These are phyloP conservation scores for Trichoderma asperellum DNA, from an alignment of 2,329 filamentous ascomycete species.

Conservation along the genomic window DNA sequence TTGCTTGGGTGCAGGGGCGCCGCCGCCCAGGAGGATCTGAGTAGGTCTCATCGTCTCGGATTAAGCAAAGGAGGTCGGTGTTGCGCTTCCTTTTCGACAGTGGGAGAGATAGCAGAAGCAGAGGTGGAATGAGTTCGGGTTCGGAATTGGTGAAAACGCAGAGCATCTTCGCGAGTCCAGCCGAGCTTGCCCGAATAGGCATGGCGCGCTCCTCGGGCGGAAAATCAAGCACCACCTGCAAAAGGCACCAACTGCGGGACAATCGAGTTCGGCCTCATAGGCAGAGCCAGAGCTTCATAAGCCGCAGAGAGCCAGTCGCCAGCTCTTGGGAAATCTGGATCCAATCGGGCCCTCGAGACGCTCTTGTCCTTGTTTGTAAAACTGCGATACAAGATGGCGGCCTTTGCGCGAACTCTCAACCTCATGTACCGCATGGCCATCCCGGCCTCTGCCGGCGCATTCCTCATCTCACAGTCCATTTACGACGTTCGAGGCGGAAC, in stretches of 20 bases:
- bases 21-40: constrained; percentile 43
- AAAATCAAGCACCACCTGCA: constrained; percentile 32
- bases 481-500: constrained; percentile 97
- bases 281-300: constrained; percentile 19
- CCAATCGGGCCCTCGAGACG: background rate
- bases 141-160: constrained; percentile 36
- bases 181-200: constrained; percentile 43
- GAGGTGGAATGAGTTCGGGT: constrained; percentile 25
- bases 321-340: background rate
- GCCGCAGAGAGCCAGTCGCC: constrained; percentile 1
- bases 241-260: constrained; percentile 22
- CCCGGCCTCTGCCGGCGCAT: constrained; percentile 70
- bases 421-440: constrained; percentile 70
- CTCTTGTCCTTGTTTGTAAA: background rate
- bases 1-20: constrained; percentile 40
- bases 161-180: constrained; percentile 38
- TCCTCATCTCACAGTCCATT: constrained; percentile 75
- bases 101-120: constrained; percentile 11
- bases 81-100: constrained; percentile 28
- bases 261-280: constrained; percentile 2
- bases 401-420: constrained; percentile 61
- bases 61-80: constrained; percentile 25
- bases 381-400: constrained; percentile 50
- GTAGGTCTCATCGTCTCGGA: constrained; percentile 47
- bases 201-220: constrained; percentile 37